Percentiles rank a stretch among this genome's conserved stretches.
These are phyloP conservation scores for Monosporozyma servazzii DNA, from an alignment of 805 yeast species.

Conservation along the genomic window DNA sequence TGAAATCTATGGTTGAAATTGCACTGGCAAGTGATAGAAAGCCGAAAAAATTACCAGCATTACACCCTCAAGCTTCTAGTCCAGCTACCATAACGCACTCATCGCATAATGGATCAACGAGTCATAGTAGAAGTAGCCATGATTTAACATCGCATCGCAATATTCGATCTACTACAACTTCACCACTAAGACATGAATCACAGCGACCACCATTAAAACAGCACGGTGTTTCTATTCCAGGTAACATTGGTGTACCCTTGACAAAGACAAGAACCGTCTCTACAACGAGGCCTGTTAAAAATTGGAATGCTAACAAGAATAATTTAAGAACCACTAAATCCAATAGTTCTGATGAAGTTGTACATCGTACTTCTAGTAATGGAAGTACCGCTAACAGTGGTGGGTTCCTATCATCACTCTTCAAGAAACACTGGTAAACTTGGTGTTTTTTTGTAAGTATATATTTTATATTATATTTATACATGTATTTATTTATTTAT, in stretches of 20 bases:
- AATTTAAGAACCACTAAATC: background rate
- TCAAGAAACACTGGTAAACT: conserved; percentile 3
- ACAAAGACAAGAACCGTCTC: background rate
- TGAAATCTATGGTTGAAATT: conserved; percentile 4
- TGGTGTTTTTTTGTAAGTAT: too few species aligned
- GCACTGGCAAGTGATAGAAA: background rate
- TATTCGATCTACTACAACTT: background rate
- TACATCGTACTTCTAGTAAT: background rate
- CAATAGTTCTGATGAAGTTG: background rate
- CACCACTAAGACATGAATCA: background rate
- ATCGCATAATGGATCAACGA: background rate
- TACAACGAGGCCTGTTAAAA: background rate
- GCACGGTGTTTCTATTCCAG: background rate
- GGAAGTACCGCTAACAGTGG: background rate
- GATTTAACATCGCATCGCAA: background rate
- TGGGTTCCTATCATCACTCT: conserved; percentile 6
- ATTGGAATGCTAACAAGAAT: conserved; percentile 1
- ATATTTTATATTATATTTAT: background rate
- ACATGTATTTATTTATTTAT: background rate
- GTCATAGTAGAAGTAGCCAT: background rate
- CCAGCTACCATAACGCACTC: background rate
- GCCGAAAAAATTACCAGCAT: background rate
- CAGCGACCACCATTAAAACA: background rate
- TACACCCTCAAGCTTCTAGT: background rate
- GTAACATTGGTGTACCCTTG: background rate